Conservation (phyloP, 805 yeast genomes). For the Vanderwaltozyma polyspora region DNA sequence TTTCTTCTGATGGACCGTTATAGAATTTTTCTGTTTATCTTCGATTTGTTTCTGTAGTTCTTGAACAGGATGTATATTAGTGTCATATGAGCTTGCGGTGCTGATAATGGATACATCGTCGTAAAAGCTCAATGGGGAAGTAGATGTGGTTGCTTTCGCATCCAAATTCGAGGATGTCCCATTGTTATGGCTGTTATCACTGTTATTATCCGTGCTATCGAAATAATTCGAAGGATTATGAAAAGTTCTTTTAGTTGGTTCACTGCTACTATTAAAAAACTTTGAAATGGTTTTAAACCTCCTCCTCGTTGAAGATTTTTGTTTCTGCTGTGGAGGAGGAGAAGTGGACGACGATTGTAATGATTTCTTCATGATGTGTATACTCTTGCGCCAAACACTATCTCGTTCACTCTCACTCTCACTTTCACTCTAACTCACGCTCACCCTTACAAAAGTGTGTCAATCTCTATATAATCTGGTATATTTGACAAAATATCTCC, state of each 20-base stretch:
- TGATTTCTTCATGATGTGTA: too few species aligned
- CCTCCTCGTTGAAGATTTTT: too few species aligned
- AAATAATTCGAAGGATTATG: conserved; percentile 8
- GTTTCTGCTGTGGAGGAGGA: neutral
- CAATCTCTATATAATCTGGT: too few species aligned
- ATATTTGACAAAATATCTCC: too few species aligned
- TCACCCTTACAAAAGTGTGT: too few species aligned
- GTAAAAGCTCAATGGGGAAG: neutral
- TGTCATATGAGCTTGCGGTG: conserved; percentile 4
- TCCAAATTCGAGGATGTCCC: too few species aligned
- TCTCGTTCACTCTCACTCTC: too few species aligned
- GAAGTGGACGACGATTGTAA: neutral
- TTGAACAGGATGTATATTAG: conserved; percentile 23
- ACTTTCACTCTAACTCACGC: too few species aligned
- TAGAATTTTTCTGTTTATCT: conserved; percentile 6
- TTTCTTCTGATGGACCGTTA: neutral
- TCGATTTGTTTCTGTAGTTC: conserved; percentile 19
- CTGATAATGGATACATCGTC: neutral
- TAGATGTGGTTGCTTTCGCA: too few species aligned
- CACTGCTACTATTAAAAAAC: neutral
- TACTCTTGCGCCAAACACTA: too few species aligned
- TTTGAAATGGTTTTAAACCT: neutral
- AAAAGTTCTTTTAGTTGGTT: conserved; percentile 2
- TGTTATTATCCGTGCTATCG: neutral
- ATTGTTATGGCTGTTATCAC: neutral